phyloP scores from a whole-genome alignment of 129 eudicot species.

The Escallonia rubra region DNA sequence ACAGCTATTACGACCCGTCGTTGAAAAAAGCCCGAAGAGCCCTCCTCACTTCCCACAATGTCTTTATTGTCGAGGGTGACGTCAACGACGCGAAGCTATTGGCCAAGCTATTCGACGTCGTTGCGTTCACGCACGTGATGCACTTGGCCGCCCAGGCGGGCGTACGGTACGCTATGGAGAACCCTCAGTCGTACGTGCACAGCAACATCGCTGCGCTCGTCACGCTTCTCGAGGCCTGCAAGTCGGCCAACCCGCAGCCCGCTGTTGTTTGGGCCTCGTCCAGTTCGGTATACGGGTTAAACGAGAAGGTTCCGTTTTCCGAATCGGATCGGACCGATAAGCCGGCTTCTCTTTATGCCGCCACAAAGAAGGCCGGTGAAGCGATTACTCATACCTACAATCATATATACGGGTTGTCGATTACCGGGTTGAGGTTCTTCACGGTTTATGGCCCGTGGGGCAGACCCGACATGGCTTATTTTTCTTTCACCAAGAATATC shows the following conservation, averaged over 20 bases:
- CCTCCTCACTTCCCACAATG: slow-evolving; percentile 19
- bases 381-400: slow-evolving; percentile 51
- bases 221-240: slow-evolving; percentile 39
- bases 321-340: slow-evolving; percentile 51
- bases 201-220: slow-evolving; percentile 54
- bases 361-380: slow-evolving; percentile 61
- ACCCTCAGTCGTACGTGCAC: slow-evolving; percentile 49
- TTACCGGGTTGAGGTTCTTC: slow-evolving; percentile 51
- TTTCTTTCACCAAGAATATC: slow-evolving; percentile 38
- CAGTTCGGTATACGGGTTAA: slow-evolving; percentile 58
- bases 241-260: slow-evolving; percentile 47
- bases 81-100: slow-evolving; percentile 30
- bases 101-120: slow-evolving; percentile 40
- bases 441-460: slow-evolving; percentile 72
- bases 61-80: slow-evolving; percentile 52
- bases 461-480: slow-evolving; percentile 63
- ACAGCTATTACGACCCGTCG: slow-evolving; percentile 41
- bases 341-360: slow-evolving; percentile 59
- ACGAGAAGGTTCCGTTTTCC: slow-evolving; percentile 48
- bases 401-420: slow-evolving; percentile 50
- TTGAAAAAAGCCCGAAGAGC: slow-evolving; percentile 35
- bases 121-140: slow-evolving; percentile 51
- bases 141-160: slow-evolving; percentile 70
- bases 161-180: slow-evolving; percentile 56
- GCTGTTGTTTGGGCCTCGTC: slow-evolving; percentile 56